phyloP scores from a whole-genome alignment of 129 eudicot genomes.

The Pseudognaphalium luteoalbum region DNA sequence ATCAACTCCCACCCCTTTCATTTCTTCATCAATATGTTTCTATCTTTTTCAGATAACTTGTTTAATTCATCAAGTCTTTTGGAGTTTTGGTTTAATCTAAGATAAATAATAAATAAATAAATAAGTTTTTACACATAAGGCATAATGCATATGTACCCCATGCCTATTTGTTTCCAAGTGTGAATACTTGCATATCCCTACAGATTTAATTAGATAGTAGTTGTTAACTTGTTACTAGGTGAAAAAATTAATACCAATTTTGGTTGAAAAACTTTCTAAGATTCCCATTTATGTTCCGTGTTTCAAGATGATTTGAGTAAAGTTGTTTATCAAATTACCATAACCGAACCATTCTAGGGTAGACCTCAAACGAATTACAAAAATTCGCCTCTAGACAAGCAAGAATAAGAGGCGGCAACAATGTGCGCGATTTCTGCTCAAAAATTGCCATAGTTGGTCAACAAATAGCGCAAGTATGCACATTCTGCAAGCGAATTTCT shows the following conservation, averaged over 20 bases:
- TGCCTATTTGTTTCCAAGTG: constrained; percentile 9
- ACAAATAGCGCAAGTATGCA: background rate
- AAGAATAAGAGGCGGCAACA: background rate
- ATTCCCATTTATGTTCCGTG: background rate
- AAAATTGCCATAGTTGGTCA: background rate
- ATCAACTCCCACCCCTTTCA: constrained; percentile 14
- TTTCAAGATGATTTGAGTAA: background rate
- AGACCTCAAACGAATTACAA: background rate
- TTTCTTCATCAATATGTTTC: background rate
- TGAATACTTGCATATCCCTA: background rate
- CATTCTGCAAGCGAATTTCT: background rate
- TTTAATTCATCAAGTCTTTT: background rate
- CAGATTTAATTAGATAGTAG: background rate
- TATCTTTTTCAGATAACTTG: too few species aligned
- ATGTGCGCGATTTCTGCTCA: background rate
- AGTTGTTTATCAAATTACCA: background rate
- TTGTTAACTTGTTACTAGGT: background rate
- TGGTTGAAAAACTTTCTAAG: constrained; percentile 1
- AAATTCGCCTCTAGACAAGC: background rate
- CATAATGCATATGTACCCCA: constrained; percentile 6
- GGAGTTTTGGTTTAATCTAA: background rate
- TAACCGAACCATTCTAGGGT: background rate
- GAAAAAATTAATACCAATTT: background rate
- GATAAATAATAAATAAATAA: too few species aligned
- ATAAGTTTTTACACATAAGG: background rate